Evolutionary conservation across 1,284 basidiomycete species (phyloP).

Genomic region (Tilletia horrida): DNA sequence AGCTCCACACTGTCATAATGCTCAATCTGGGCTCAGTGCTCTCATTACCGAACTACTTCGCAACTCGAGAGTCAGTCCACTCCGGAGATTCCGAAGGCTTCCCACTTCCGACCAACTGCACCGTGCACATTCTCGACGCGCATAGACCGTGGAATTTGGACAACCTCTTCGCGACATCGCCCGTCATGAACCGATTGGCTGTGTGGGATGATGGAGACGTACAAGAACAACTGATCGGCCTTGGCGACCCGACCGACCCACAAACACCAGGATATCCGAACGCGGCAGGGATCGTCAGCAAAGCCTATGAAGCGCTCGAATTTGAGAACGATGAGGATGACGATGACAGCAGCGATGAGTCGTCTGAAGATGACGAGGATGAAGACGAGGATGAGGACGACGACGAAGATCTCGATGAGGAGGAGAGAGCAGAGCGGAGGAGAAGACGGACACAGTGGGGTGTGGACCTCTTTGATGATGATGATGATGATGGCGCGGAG

Average conservation of each 20-base stretch:
- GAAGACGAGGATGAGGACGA: conserved; percentile 25
- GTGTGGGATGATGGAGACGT: conserved; percentile 53
- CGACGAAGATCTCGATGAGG: conserved; percentile 53
- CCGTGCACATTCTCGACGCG: conserved; percentile 83
- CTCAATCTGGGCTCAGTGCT: conserved; percentile 88
- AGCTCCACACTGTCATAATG: conserved; percentile 87
- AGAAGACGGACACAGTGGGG: conserved; percentile 58
- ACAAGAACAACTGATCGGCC: conserved; percentile 27
- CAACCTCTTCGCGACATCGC: conserved; percentile 72
- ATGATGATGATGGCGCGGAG: conserved; percentile 25
- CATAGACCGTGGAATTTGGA: conserved; percentile 84
- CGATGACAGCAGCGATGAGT: conserved; percentile 65
- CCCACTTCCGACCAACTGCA: conserved; percentile 59
- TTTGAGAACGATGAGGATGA: conserved; percentile 41
- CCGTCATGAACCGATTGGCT: conserved; percentile 46
- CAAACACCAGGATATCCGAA: neutral
- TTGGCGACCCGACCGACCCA: conserved; percentile 6
- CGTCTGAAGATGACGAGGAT: conserved; percentile 43
- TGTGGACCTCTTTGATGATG: conserved; percentile 28
- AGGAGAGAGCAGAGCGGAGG: conserved; percentile 58
- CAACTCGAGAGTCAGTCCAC: conserved; percentile 22
- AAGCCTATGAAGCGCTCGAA: conserved; percentile 44
- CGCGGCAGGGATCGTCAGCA: conserved; percentile 28
- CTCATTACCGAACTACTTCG: conserved; percentile 67
- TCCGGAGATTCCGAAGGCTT: conserved; percentile 23